Conservation (phyloP, 2,329 filamentous ascomycete genomes). For the Phyllosticta citriasiana region DNA sequence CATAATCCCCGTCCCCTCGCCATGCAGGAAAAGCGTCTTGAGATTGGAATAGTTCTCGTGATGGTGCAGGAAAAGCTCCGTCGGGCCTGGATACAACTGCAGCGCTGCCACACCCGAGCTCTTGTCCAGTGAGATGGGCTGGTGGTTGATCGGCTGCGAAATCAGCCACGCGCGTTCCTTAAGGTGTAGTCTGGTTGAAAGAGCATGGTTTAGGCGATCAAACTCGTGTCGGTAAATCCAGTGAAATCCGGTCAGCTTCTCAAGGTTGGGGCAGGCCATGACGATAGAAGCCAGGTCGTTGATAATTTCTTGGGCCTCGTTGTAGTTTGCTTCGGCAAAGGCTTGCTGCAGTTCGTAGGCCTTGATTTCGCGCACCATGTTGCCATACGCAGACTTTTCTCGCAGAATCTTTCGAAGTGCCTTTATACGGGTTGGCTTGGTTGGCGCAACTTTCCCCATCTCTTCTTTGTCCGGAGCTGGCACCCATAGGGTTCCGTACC, state of each 20-base stretch:
- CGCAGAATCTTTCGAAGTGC: slow-evolving; percentile 45
- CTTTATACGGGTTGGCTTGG: slow-evolving; percentile 42
- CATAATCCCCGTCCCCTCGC: slow-evolving; percentile 31
- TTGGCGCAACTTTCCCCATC: slow-evolving; percentile 25
- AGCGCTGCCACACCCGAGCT: slow-evolving; percentile 27
- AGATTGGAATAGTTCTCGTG: slow-evolving; percentile 43
- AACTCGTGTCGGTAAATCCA: slow-evolving; percentile 44
- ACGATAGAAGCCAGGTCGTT: slow-evolving; percentile 46
- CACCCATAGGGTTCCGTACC: slow-evolving; percentile 41
- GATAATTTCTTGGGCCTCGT: slow-evolving; percentile 40
- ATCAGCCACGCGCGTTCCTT: slow-evolving; percentile 50
- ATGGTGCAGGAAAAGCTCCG: slow-evolving; percentile 44
- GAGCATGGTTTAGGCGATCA: slow-evolving; percentile 44
- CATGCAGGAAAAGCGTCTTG: slow-evolving; percentile 43
- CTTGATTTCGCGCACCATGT: slow-evolving; percentile 43
- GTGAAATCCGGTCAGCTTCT: slow-evolving; percentile 44
- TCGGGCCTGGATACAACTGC: slow-evolving; percentile 26
- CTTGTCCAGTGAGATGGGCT: not conserved
- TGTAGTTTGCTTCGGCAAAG: slow-evolving; percentile 25
- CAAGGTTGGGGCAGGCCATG: slow-evolving; percentile 48
- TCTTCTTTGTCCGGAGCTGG: slow-evolving; percentile 32
- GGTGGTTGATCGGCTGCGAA: not conserved
- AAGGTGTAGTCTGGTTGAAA: slow-evolving; percentile 44
- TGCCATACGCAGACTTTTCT: slow-evolving; percentile 40
- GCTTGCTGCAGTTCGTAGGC: slow-evolving; percentile 39